Conservation (phyloP, 2,329 filamentous ascomycete genomes). For the Fusarium sp. region DNA sequence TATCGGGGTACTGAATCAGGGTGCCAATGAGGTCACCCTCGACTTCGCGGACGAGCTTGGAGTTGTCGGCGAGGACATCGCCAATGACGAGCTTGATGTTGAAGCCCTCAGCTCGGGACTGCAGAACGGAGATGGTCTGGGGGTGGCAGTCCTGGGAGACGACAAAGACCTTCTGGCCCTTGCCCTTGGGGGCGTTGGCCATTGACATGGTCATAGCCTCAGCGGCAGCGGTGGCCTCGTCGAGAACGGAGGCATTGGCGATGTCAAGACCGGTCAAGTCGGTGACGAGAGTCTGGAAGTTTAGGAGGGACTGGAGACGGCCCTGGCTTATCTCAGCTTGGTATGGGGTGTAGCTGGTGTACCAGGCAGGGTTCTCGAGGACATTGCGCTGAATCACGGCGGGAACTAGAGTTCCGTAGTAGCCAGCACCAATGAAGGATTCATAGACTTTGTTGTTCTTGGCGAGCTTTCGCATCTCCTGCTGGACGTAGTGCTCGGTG, state of each 20-base stretch:
- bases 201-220: conserved; percentile 94
- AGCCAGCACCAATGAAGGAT: conserved; percentile 88
- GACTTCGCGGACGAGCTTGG: conserved; percentile 76
- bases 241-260: conserved; percentile 89
- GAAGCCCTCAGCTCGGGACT: conserved; percentile 88
- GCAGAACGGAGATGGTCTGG: conserved; percentile 87
- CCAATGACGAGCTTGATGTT: conserved; percentile 82
- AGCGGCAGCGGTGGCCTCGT: conserved; percentile 91
- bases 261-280: conserved; percentile 90
- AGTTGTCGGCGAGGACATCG: conserved; percentile 76
- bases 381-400: conserved; percentile 94
- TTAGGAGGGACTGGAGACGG: conserved; percentile 88
- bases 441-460: conserved; percentile 59
- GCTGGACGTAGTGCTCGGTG: conserved; percentile 49
- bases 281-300: conserved; percentile 93
- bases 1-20: conserved; percentile 93
- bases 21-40: conserved; percentile 89
- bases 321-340: conserved; percentile 98
- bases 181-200: conserved; percentile 73
- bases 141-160: conserved; percentile 87
- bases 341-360: conserved; percentile 97
- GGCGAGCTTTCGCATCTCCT: conserved; percentile 71
- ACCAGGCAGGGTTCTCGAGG: conserved; percentile 94
- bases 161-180: conserved; percentile 82
- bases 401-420: conserved; percentile 86